A percentile compares a stretch with the other conserved stretches of the same genome.
Evolutionary conservation across 495 filamentous ascomycete species (phyloP).

Genomic region (Daldinia vernicosa): DNA sequence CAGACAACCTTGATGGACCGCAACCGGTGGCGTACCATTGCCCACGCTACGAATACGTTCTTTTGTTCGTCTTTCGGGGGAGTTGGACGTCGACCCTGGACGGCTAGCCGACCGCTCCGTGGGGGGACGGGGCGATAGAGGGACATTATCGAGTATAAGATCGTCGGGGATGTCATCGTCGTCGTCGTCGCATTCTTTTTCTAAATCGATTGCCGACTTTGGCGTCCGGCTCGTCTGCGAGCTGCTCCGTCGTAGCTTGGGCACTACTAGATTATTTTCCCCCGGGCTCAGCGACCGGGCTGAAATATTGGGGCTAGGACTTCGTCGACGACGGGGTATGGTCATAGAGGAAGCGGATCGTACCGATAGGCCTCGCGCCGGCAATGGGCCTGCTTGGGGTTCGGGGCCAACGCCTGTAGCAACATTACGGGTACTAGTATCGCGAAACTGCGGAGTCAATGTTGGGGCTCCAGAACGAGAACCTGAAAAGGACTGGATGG

Average conservation of each 20-base stretch:
- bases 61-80: constrained; percentile 65
- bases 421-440: constrained; percentile 41
- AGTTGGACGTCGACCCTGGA: constrained; percentile 59
- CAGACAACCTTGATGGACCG: constrained; percentile 58
- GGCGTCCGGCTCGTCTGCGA: constrained; percentile 75
- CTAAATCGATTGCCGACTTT: constrained; percentile 81
- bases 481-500: constrained; percentile 34
- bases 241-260: constrained; percentile 64
- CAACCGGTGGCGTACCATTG: constrained; percentile 62
- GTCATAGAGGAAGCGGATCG: constrained; percentile 47
- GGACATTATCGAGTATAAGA: constrained; percentile 90
- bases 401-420: constrained; percentile 43
- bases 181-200: constrained; percentile 88
- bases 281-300: constrained; percentile 48
- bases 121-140: constrained; percentile 85
- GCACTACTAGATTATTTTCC: constrained; percentile 55
- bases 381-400: constrained; percentile 44
- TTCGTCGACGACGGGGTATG: constrained; percentile 45
- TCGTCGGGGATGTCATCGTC: constrained; percentile 89
- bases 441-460: constrained; percentile 39
- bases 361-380: constrained; percentile 48
- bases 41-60: constrained; percentile 61
- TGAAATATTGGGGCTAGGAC: constrained; percentile 51
- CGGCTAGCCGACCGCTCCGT: constrained; percentile 67
- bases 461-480: constrained; percentile 33